phyloP scores from a whole-genome alignment of 2,329 filamentous ascomycete genomes.

The Ascochyta rabiei region DNA sequence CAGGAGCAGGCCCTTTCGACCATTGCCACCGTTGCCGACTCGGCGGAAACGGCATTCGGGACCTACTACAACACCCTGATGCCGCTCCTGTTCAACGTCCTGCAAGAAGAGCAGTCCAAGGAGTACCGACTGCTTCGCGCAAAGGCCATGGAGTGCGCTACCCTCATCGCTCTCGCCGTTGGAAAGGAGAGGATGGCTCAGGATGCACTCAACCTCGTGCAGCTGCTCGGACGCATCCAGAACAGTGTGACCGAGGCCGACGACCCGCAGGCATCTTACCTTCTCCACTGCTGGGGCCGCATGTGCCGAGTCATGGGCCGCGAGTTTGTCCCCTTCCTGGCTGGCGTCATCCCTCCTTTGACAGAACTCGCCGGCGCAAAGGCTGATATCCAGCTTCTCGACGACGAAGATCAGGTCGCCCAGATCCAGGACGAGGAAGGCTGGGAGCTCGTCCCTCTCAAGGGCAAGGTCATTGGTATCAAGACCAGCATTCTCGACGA shows the following conservation, averaged over 20 bases:
- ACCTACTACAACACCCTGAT: conserved; percentile 97
- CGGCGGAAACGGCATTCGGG: conserved; percentile 89
- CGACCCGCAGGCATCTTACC: conserved; percentile 93
- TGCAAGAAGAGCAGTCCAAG: conserved; percentile 89
- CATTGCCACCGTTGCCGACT: conserved; percentile 98
- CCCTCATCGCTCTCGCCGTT: conserved; percentile 91
- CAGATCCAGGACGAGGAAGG: conserved; percentile 93
- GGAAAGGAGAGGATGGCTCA: conserved; percentile 89
- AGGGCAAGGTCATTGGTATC: conserved; percentile 98
- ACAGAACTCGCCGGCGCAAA: conserved; percentile 91
- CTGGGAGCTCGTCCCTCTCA: conserved; percentile 95
- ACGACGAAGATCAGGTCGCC: conserved; percentile 93
- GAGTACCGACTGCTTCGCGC: conserved; percentile 89
- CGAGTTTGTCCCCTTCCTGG: conserved; percentile 91
- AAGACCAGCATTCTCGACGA: conserved; percentile 96
- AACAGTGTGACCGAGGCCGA: conserved; percentile 81
- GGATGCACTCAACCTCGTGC: conserved; percentile 86
- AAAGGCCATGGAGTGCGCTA: conserved; percentile 99
- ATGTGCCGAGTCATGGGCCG: conserved; percentile 94
- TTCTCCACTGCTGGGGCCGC: conserved; percentile 98
- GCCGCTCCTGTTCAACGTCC: conserved; percentile 88
- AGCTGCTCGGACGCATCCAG: conserved; percentile 87
- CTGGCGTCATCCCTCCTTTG: conserved; percentile 91
- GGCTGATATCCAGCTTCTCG: conserved; percentile 94
- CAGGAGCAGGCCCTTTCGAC: conserved; percentile 98